Percentiles rank a stretch among this genome's conserved stretches.
phyloP scores from a whole-genome alignment of 495 filamentous ascomycete species.

The Penicillium roqueforti region DNA sequence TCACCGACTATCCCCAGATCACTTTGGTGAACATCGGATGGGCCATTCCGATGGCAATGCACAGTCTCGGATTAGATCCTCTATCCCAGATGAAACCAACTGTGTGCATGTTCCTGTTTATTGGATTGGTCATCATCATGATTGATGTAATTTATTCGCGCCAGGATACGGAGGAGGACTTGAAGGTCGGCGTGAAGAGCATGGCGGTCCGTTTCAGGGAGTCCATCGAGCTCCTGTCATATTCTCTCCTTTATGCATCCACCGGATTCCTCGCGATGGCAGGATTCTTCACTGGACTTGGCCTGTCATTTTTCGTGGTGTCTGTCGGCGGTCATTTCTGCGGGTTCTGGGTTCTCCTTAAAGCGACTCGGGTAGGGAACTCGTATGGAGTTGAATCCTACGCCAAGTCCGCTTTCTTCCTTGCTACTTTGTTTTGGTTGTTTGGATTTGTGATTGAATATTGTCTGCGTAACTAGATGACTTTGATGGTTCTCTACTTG shows the following conservation, averaged over 20 bases:
- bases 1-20: not conserved
- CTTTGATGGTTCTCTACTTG: not conserved
- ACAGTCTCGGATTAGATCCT: not conserved
- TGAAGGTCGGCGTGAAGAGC: slow-evolving; percentile 34
- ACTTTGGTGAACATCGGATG: not conserved
- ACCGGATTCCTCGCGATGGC: not conserved
- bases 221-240: not conserved
- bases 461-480: not conserved
- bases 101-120: not conserved
- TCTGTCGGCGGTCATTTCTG: not conserved
- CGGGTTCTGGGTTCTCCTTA: not conserved
- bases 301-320: not conserved
- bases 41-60: slow-evolving; percentile 2
- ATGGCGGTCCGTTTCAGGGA: slow-evolving; percentile 34
- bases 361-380: not conserved
- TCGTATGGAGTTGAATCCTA: not conserved
- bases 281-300: not conserved
- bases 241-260: not conserved
- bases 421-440: not conserved
- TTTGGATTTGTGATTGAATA: not conserved
- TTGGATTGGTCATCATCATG: slow-evolving; percentile 23
- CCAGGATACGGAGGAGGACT: slow-evolving; percentile 42
- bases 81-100: not conserved
- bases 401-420: not conserved
- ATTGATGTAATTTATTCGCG: slow-evolving; percentile 44